phyloP scores from a whole-genome alignment of 2,329 filamentous ascomycete species.

The Clarireedia paspali region DNA sequence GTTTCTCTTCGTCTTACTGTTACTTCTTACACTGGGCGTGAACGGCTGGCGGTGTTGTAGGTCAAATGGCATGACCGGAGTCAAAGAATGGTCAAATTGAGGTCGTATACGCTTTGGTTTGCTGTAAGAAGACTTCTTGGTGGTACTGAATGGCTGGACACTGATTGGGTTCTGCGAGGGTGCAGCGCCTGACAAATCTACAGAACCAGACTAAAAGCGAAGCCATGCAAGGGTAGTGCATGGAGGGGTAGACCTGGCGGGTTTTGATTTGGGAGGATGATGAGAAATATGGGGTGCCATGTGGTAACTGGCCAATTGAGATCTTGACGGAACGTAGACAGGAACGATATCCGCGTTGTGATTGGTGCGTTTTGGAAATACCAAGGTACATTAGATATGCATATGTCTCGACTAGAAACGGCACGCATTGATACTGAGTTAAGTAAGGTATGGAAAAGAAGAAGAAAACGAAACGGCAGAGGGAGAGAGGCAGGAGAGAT shows the following conservation, averaged over 20 bases:
- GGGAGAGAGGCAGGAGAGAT: too few species aligned
- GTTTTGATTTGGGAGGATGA: slow-evolving; percentile 5
- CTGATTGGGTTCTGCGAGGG: neutral
- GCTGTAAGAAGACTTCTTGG: too few species aligned
- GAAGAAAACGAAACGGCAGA: too few species aligned
- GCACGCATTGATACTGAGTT: too few species aligned
- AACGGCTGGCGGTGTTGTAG: neutral
- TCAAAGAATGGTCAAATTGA: neutral
- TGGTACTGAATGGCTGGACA: too few species aligned
- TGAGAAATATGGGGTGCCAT: slow-evolving; percentile 5
- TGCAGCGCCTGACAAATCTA: slow-evolving; percentile 2
- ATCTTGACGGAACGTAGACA: neutral
- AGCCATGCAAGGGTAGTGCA: neutral
- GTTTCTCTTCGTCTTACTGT: neutral
- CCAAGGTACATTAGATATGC: neutral
- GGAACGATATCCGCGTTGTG: neutral
- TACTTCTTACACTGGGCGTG: neutral
- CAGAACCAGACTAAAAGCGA: neutral
- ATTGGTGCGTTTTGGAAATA: neutral
- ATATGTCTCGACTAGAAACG: neutral
- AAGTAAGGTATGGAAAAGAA: too few species aligned
- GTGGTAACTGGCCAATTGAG: slow-evolving; percentile 1
- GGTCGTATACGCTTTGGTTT: too few species aligned
- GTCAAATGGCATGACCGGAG: neutral
- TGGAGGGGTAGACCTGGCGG: slow-evolving; percentile 9